Evolutionary conservation across 305 asterid species (phyloP), one percentile per base, ranked within the genome.

Genomic region (Striga hermonthica): DNA sequence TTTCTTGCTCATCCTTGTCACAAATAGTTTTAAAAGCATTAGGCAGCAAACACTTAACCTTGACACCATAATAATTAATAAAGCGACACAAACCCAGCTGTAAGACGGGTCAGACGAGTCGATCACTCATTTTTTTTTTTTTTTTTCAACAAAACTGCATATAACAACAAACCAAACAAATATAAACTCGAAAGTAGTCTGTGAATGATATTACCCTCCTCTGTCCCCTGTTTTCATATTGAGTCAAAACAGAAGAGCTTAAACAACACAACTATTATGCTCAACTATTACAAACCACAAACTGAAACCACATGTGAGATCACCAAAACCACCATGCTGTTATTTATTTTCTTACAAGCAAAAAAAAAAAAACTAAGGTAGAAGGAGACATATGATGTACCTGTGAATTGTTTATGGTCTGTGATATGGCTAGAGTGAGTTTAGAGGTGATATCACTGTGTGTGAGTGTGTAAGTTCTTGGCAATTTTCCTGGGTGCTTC

Each of bases 381-480:
- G n/a, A n/a, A 40, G 35, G 35, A 9, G 49, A 13, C n/a, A n/a
- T n/a, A 7, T 41, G 3, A 40, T 12, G 12, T 74, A 92, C 98
- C 98, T 92, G 98, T 45, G 95, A 86, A 59, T 79, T 92, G 69
- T 90, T 82, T 0, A 92, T 90, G 56, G 91, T 78, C 56, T 92
- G 97, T 64, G 98, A 92, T 43, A 92, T 81, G 10, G 97, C 98
- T 43, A 92, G 85, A 65, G 97, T 92, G 72, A 92, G 83, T 66
- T 87, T 92, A 45, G 97, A 78, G n/a, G 98, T 90, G 49, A 92
- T 45, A 65, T 92, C 98, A 78, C 98, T 86, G 68, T 92, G 98
- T 48, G 98, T 90, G 13, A 92, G 90, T 12, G 98, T 92, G 73
- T 92, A 92, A 0, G 98, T 85, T 80, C 98, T 90, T 37, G 97